Evolutionary conservation across 805 yeast genomes (phyloP).

Genomic region (Teunomyces barrocoloradensis): DNA sequence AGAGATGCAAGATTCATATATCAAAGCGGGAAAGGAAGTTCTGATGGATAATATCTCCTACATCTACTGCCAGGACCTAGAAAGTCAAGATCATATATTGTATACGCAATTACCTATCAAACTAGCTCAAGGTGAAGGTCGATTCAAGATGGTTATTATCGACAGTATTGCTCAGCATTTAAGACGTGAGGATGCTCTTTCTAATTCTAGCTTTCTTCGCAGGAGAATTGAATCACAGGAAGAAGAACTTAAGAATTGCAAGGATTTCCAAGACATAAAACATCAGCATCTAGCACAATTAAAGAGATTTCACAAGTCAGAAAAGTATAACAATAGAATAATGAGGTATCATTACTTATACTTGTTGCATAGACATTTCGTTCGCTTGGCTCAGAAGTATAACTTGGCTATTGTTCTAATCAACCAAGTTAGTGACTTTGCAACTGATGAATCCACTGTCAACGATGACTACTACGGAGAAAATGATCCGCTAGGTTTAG

Average conservation of each 20-base stretch:
- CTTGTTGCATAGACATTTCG: constrained; percentile 17
- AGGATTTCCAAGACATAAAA: constrained; percentile 14
- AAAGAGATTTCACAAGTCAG: constrained; percentile 20
- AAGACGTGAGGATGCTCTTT: constrained; percentile 48
- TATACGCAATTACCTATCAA: constrained; percentile 67
- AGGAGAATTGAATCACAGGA: constrained; percentile 27
- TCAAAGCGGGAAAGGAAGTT: constrained; percentile 7
- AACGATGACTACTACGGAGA: background rate
- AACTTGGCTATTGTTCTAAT: constrained; percentile 20
- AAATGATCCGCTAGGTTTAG: constrained; percentile 14
- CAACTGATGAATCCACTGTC: background rate
- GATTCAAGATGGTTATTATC: constrained; percentile 48
- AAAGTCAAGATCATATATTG: constrained; percentile 70
- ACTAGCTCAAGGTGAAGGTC: constrained; percentile 4
- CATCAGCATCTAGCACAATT: constrained; percentile 15
- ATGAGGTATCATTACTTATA: constrained; percentile 17
- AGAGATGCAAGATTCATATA: constrained; percentile 17
- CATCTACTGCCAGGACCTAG: constrained; percentile 63
- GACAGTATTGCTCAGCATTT: constrained; percentile 86
- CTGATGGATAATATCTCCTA: constrained; percentile 44
- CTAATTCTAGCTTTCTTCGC: constrained; percentile 36
- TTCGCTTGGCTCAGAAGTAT: constrained; percentile 14
- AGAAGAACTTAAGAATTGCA: constrained; percentile 8
- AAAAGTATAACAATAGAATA: constrained; percentile 20
- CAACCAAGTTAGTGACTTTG: constrained; percentile 24